phyloP scores from a whole-genome alignment of 371 early-diverging fungal species.

The Saksenaea oblongispora region DNA sequence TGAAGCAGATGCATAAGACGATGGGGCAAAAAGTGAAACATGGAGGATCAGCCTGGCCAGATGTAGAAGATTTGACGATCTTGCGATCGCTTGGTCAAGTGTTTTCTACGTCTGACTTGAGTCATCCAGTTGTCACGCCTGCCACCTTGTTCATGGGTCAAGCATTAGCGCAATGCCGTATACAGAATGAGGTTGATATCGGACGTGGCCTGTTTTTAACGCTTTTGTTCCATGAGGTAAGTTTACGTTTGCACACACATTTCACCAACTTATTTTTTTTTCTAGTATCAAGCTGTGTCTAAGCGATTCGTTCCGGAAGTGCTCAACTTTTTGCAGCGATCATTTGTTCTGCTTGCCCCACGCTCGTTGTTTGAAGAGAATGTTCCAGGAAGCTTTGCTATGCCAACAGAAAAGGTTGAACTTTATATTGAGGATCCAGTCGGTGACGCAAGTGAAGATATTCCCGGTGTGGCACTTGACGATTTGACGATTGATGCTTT shows the following conservation, averaged over 20 bases:
- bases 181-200: constrained; percentile 63
- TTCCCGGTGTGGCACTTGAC: constrained; percentile 23
- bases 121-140: constrained; percentile 88
- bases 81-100: constrained; percentile 68
- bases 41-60: constrained; percentile 43
- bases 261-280: background rate
- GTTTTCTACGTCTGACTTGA: constrained; percentile 89
- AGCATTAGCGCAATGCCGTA: constrained; percentile 66
- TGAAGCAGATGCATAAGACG: constrained; percentile 45
- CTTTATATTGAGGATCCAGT: constrained; percentile 38
- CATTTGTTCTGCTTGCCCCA: constrained; percentile 56
- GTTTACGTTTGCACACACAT: background rate
- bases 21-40: constrained; percentile 42
- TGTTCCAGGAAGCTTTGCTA: constrained; percentile 55
- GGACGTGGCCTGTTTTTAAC: constrained; percentile 76
- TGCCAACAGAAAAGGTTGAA: constrained; percentile 27
- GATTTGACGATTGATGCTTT: constrained; percentile 22
- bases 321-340: constrained; percentile 66
- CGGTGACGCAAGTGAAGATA: constrained; percentile 20
- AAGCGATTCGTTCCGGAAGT: constrained; percentile 88
- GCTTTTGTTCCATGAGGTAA: constrained; percentile 69
- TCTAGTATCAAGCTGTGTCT: constrained; percentile 69
- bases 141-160: constrained; percentile 74
- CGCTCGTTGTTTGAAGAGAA: constrained; percentile 33
- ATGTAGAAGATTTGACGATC: constrained; percentile 58